Conservation (phyloP, 129 eudicot genomes). For the Solidago caesia region DNA sequence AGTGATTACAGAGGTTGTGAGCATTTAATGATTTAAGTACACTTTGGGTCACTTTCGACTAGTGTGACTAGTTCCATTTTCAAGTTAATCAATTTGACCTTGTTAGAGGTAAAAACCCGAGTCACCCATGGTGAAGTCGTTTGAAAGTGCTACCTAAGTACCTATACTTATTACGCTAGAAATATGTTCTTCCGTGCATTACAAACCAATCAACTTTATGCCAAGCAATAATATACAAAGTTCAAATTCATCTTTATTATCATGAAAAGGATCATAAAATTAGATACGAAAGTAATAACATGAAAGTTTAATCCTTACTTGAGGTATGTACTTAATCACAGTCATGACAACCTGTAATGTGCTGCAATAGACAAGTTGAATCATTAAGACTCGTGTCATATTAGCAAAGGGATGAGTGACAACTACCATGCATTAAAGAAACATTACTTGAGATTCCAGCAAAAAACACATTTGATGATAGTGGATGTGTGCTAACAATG, state of each 20-base stretch:
- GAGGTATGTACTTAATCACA: slow-evolving; percentile 89
- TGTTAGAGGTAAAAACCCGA: too few relatives aligned
- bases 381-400: background rate
- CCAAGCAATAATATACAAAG: background rate
- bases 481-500: background rate
- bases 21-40: too few relatives aligned
- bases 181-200: slow-evolving; percentile 7
- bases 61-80: too few relatives aligned
- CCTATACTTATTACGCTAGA: slow-evolving; percentile 1
- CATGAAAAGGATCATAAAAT: background rate
- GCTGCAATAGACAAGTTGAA: slow-evolving; percentile 49
- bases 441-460: background rate
- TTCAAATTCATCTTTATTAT: background rate
- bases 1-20: too few relatives aligned
- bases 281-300: slow-evolving; percentile 7
- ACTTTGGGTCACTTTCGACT: too few relatives aligned
- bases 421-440: slow-evolving; percentile 2
- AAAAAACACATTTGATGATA: background rate
- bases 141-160: too few relatives aligned
- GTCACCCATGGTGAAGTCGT: too few relatives aligned
- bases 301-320: slow-evolving; percentile 37
- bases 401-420: background rate
- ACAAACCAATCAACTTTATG: background rate
- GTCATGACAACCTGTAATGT: slow-evolving; percentile 87
- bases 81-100: too few relatives aligned